These are phyloP conservation scores for Cyberlindnera americana DNA, from an alignment of 805 yeast genomes.

Conservation along the genomic window DNA sequence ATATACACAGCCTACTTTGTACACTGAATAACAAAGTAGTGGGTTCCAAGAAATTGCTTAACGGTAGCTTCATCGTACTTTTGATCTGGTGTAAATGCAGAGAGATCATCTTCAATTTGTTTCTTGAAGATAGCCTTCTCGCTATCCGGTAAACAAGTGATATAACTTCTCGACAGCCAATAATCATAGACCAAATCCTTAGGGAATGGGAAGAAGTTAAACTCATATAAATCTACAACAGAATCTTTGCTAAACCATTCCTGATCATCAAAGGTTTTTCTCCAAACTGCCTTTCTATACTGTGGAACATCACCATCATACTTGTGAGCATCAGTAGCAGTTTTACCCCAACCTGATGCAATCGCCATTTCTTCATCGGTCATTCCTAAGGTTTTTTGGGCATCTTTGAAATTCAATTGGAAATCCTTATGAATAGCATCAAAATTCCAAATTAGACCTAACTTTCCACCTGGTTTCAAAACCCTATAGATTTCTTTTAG, in stretches of 20 bases:
- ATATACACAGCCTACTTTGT: conserved; percentile 7
- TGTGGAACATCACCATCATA: conserved; percentile 51
- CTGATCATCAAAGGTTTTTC: conserved; percentile 32
- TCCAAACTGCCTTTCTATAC: conserved; percentile 49
- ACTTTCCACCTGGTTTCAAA: conserved; percentile 44
- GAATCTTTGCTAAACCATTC: conserved; percentile 33
- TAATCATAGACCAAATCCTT: conserved; percentile 40
- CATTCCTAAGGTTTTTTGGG: conserved; percentile 8
- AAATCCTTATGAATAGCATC: conserved; percentile 30
- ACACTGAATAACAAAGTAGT: conserved; percentile 19
- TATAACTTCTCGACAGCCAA: conserved; percentile 54
- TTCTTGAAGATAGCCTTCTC: conserved; percentile 34
- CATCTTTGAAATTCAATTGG: conserved; percentile 14
- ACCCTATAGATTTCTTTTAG: conserved; percentile 49
- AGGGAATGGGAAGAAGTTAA: conserved; percentile 31
- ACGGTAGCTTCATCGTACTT: conserved; percentile 9
- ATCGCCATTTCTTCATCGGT: conserved; percentile 8
- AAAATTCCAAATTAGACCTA: conserved; percentile 60
- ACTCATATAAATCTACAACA: conserved; percentile 31
- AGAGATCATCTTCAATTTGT: conserved; percentile 27
- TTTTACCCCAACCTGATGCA: conserved; percentile 15
- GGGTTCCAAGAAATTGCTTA: conserved; percentile 23
- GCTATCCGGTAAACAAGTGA: conserved; percentile 40
- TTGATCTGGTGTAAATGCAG: conserved; percentile 5
- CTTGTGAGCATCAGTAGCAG: conserved; percentile 19